Evolutionary conservation across 2,329 filamentous ascomycete species (phyloP), one percentile per base, ranked within the genome.

Genomic region (Stagonosporopsis rhizophila): DNA sequence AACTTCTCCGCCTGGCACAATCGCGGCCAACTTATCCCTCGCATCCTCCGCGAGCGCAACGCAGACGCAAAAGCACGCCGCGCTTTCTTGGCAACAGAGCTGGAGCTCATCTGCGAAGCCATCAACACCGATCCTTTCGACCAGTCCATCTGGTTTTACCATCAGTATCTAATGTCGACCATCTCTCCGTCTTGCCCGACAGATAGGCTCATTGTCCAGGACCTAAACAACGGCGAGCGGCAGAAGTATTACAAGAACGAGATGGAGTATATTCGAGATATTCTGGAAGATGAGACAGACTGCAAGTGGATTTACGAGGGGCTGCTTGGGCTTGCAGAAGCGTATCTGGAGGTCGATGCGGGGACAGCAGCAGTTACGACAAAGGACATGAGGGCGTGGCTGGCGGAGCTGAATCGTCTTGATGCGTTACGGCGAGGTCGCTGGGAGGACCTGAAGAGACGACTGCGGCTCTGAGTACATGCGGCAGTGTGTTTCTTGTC

Each of bases 1-100:
- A 99, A 99, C 74, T 99, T 98, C 74, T 97, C 92, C 4, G 95
- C 95, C 2, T 98, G 95, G 94, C 95, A 99, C 74, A 90, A 90
- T 70, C 87, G 95, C 47, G 92, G 89, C 65, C 91, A 90, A 70
- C 82, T 98, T 20, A 95, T 97, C 51, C 86, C 90, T 38, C 84
- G 85, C 37, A 77, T 97, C 19, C 79, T 98, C 45, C 78, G 85
- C 17, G 90, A 96, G 75, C 84, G 91, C 44, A 76, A 81, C 0
- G 89, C 91, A 2, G 83, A 85, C 58, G 82, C 86, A 44, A 78
- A 75, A 19, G 84, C 86, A 44, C 83, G 95, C 51, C 84, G 82
- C 66, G 78, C 80, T 35, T 89, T 96, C 68, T 80, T 98, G 8
- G 87, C 94, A 49, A 79, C 87, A 63, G 95, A 99, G 78, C 81